Percentiles rank a stretch among this genome's conserved stretches.
Evolutionary conservation across 805 yeast genomes (phyloP).

Genomic region (Starmerella riodocensis): DNA sequence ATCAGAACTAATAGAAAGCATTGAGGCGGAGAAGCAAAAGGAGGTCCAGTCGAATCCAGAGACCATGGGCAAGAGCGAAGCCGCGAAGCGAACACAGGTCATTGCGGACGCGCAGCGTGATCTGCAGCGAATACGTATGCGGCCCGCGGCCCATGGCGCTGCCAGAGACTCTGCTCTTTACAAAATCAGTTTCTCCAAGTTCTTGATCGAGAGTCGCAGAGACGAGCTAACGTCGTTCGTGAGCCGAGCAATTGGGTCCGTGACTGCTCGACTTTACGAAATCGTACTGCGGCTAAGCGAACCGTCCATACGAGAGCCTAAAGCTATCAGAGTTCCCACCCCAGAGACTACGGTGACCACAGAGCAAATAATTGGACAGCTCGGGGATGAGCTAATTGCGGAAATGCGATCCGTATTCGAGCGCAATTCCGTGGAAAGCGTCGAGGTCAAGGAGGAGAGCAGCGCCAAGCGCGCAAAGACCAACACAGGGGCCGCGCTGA

Average conservation of each 20-base stretch:
- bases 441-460: conserved; percentile 2
- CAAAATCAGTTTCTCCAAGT: conserved; percentile 52
- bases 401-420: conserved; percentile 15
- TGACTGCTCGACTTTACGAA: conserved; percentile 53
- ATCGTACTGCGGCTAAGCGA: conserved; percentile 48
- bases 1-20: conserved; percentile 18
- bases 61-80: conserved; percentile 46
- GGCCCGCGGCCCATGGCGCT: background rate
- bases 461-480: conserved; percentile 14
- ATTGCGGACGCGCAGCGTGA: conserved; percentile 12
- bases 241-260: conserved; percentile 52
- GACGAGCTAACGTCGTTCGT: conserved; percentile 50
- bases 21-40: conserved; percentile 11
- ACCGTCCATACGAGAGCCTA: conserved; percentile 16
- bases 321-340: conserved; percentile 24
- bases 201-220: conserved; percentile 52
- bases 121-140: conserved; percentile 5
- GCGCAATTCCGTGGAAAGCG: background rate
- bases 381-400: conserved; percentile 4
- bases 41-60: conserved; percentile 39
- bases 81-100: conserved; percentile 30
- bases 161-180: conserved; percentile 28
- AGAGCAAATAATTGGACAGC: conserved; percentile 9
- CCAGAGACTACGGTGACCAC: conserved; percentile 19
- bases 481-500: conserved; percentile 24